Evolutionary conservation across 1,139 yeast genomes (phyloP).

Genomic region (Hyphopichia pseudoburtonii): DNA sequence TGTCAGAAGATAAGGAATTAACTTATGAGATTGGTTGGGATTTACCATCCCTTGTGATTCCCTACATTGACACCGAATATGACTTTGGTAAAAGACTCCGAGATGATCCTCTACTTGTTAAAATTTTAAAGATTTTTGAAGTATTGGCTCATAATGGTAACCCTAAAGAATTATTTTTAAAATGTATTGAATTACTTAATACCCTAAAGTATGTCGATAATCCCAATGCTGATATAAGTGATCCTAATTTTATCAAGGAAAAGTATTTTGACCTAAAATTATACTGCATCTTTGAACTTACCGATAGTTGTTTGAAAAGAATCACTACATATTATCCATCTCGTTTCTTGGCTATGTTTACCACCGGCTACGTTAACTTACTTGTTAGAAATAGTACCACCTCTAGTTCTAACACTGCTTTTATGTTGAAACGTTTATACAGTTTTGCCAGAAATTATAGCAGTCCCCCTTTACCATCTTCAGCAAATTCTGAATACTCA

Average conservation of each 20-base stretch:
- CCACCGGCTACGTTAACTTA: slow-evolving; percentile 54
- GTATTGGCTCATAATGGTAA: slow-evolving; percentile 66
- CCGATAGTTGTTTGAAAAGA: slow-evolving; percentile 50
- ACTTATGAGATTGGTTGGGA: slow-evolving; percentile 85
- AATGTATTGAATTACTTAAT: slow-evolving; percentile 61
- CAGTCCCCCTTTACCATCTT: slow-evolving; percentile 45
- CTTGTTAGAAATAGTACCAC: slow-evolving; percentile 37
- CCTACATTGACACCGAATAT: slow-evolving; percentile 36
- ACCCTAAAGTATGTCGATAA: slow-evolving; percentile 16
- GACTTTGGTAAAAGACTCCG: slow-evolving; percentile 22
- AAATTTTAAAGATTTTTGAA: slow-evolving; percentile 53
- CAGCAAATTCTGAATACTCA: slow-evolving; percentile 25
- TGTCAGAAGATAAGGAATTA: slow-evolving; percentile 42
- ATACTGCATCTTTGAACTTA: slow-evolving; percentile 62
- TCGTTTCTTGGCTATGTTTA: slow-evolving; percentile 66
- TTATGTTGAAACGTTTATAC: slow-evolving; percentile 61
- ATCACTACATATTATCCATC: slow-evolving; percentile 74
- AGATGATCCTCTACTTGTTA: slow-evolving; percentile 33
- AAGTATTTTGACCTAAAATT: slow-evolving; percentile 55
- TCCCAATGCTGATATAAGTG: slow-evolving; percentile 9
- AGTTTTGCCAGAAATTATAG: slow-evolving; percentile 66
- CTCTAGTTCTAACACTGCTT: slow-evolving; percentile 30
- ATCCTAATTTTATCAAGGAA: slow-evolving; percentile 17
- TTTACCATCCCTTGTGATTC: slow-evolving; percentile 62
- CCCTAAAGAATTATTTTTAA: slow-evolving; percentile 74